Evolutionary conservation across 2,329 filamentous ascomycete species (phyloP), one percentile per base, ranked within the genome.

Genomic region (Venturia carpophila): DNA sequence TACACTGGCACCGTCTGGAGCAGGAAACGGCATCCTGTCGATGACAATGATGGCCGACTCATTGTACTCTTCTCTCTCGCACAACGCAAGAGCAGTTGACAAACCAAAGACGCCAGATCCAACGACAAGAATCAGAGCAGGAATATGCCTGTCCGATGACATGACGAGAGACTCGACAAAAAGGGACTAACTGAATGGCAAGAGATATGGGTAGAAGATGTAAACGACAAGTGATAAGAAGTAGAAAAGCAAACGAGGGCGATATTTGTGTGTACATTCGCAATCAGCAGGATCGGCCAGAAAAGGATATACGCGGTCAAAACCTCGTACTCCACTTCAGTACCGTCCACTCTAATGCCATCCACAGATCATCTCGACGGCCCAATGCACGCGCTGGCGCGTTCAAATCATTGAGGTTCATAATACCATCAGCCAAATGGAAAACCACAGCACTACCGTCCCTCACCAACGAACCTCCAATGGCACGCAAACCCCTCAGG

Each of bases 41-140:
- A 87, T 73, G 42, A 87, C 73, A 7, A 83, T 86, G 67, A 87
- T 82, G 55, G 77, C 74, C 24, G 79, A 81, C 64, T 78, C 70
- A 43, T 79, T 78, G 78, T 76, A 82, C 5, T 72, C 70, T 45
- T 84, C 78, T 43, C 88, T 84, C 68, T 82, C 81, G 66, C 87
- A 79, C 60, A 97, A 83, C 17, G 89, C 82, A 68, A 87, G 85
- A 63, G 91, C 90, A 27, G 86, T 88, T 9, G 84, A 83, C 64
- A 89, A 77, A 39, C 82, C 82, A 67, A 84, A 84, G 56, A 83
- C 81, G 60, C 82, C 82, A 37, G 80, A 79, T 65, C 79, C 79
- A 45, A 82, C 71, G 66, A 82, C 80, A 37, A 82, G 72, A 64
- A 82, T 73, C 10, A 78, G 79, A 21, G 76, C 75, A 27, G 79